Percentiles rank a stretch among this genome's conserved stretches.
Conservation (phyloP, 306 rosid genomes). For the Castanea crenata region DNA sequence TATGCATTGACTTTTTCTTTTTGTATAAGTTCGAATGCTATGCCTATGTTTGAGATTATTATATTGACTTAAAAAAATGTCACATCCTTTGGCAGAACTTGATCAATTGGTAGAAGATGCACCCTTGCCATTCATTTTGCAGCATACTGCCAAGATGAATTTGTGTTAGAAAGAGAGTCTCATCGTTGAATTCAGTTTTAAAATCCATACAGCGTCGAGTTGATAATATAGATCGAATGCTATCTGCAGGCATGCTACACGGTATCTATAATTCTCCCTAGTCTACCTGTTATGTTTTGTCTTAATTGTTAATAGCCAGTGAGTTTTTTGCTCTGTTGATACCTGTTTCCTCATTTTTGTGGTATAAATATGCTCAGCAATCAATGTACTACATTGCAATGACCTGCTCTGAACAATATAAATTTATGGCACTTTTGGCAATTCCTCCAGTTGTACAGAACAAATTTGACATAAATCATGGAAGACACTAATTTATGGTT, state of each 20-base stretch:
- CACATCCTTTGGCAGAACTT: slow-evolving; percentile 54
- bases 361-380: not conserved
- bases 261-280: slow-evolving; percentile 37
- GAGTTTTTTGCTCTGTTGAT: not conserved
- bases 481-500: not conserved
- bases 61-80: not conserved
- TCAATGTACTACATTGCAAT: not conserved
- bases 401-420: not conserved
- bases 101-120: slow-evolving; percentile 83
- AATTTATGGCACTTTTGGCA: not conserved
- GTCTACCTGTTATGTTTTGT: slow-evolving; percentile 4
- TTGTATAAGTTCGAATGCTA: not conserved
- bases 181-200: slow-evolving; percentile 61
- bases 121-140: slow-evolving; percentile 67
- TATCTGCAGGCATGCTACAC: slow-evolving; percentile 36
- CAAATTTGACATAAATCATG: not conserved
- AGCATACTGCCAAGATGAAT: slow-evolving; percentile 65
- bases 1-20: not conserved
- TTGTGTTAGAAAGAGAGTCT: slow-evolving; percentile 69
- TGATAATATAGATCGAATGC: slow-evolving; percentile 70
- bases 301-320: not conserved
- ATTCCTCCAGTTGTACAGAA: not conserved
- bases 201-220: slow-evolving; percentile 68
- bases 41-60: not conserved
- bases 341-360: not conserved